Percentiles rank a stretch among this genome's conserved stretches.
Conservation (phyloP, 768 basidiomycete genomes). For the Nidularia pulvinata region DNA sequence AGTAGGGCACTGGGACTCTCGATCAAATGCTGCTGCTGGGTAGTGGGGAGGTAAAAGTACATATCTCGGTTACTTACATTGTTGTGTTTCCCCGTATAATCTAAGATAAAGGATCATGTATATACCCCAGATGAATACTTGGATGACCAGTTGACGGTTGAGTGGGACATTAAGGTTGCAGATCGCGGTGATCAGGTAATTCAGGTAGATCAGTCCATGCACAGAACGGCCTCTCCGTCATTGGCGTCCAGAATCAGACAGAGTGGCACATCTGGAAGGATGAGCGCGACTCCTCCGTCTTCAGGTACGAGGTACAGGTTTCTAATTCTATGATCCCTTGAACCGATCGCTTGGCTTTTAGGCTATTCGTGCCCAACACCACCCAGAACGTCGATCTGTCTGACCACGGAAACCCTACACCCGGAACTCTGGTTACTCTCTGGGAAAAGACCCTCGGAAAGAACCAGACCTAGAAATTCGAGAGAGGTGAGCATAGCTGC, state of each 20-base stretch:
- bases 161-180: neutral
- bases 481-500: constrained; percentile 7
- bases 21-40: neutral
- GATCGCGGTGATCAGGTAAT: neutral
- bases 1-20: no score
- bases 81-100: constrained; percentile 1
- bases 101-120: neutral
- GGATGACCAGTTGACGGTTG: neutral
- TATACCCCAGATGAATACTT: neutral
- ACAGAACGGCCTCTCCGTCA: no score
- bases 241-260: no score
- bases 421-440: constrained; percentile 36
- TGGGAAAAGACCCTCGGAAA: constrained; percentile 35
- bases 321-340: neutral
- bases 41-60: neutral
- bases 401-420: constrained; percentile 33
- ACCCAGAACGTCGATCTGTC: constrained; percentile 34
- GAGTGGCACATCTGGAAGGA: no score
- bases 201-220: neutral
- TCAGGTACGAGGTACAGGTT: neutral
- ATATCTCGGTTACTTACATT: neutral
- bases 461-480: constrained; percentile 43
- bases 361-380: constrained; percentile 30
- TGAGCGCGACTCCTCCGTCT: neutral
- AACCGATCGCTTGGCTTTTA: constrained; percentile 19